These are phyloP conservation scores for Microbotryum violaceum DNA, from an alignment of 1,284 basidiomycete species.

Conservation along the genomic window DNA sequence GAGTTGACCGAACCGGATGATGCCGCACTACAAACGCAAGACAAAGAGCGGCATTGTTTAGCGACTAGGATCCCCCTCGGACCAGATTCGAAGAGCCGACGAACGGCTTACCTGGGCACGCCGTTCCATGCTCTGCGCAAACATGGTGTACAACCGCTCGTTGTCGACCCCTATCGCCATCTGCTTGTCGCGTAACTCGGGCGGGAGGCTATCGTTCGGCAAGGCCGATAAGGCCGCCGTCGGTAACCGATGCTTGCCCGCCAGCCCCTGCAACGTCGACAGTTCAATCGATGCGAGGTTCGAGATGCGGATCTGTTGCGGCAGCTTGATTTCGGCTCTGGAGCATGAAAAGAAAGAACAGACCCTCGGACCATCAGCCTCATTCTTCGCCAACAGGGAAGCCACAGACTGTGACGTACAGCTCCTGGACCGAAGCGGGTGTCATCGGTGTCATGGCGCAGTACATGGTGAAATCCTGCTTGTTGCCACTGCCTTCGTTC, in stretches of 20 bases:
- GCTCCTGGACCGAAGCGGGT: conserved; percentile 12
- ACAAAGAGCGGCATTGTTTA: neutral
- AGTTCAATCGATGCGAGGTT: conserved; percentile 19
- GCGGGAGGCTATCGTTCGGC: conserved; percentile 13
- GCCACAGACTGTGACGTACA: conserved; percentile 10
- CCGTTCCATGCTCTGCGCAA: conserved; percentile 20
- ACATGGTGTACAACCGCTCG: conserved; percentile 73
- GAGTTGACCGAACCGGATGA: conserved; percentile 13
- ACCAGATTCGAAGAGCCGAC: too few relatives aligned
- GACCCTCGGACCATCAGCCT: neutral
- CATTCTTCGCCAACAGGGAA: neutral
- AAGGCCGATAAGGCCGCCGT: conserved; percentile 16
- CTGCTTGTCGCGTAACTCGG: conserved; percentile 18
- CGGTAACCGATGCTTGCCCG: conserved; percentile 17
- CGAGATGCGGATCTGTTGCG: conserved; percentile 11
- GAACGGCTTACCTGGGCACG: conserved; percentile 10
- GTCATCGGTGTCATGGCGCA: conserved; percentile 22
- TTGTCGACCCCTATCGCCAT: conserved; percentile 45
- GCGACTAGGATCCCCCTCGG: too few relatives aligned
- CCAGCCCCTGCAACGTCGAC: conserved; percentile 18
- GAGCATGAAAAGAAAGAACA: neutral
- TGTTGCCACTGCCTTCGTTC: conserved; percentile 3
- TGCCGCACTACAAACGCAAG: conserved; percentile 12
- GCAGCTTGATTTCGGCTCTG: conserved; percentile 21
- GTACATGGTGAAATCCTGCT: conserved; percentile 19